These are phyloP conservation scores for Monilinia vaccinii-corymbosi DNA, from an alignment of 2,329 filamentous ascomycete species.

Conservation along the genomic window DNA sequence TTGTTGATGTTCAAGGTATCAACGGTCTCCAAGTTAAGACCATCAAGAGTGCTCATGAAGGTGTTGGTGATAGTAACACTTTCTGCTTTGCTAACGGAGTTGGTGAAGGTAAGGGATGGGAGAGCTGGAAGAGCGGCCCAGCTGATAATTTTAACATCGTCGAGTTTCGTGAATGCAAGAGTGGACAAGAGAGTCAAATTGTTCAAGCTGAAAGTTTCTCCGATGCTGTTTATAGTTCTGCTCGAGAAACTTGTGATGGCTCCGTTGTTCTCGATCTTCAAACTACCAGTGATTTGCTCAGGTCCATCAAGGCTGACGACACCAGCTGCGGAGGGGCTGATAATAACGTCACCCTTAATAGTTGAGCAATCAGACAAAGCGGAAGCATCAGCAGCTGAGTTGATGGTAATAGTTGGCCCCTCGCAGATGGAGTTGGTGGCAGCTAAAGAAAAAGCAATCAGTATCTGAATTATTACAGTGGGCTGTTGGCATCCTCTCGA, in stretches of 20 bases:
- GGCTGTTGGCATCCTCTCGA: not conserved
- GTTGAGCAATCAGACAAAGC: constrained; percentile 24
- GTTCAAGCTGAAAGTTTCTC: constrained; percentile 59
- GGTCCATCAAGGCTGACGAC: constrained; percentile 51
- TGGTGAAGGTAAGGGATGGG: constrained; percentile 47
- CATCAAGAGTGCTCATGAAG: constrained; percentile 65
- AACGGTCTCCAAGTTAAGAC: constrained; percentile 70
- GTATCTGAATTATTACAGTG: not conserved
- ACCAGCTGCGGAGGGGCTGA: constrained; percentile 26
- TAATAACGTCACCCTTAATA: constrained; percentile 28
- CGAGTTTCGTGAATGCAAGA: constrained; percentile 58
- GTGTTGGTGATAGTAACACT: constrained; percentile 78
- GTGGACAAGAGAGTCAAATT: constrained; percentile 59
- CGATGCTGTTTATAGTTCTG: no score
- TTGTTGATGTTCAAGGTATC: constrained; percentile 76
- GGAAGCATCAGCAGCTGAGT: constrained; percentile 26
- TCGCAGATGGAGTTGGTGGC: constrained; percentile 19
- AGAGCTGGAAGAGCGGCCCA: constrained; percentile 64
- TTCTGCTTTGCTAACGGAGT: constrained; percentile 55
- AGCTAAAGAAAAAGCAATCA: not conserved
- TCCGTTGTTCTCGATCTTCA: constrained; percentile 51
- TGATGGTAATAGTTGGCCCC: constrained; percentile 27
- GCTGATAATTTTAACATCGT: constrained; percentile 54
- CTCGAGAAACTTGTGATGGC: constrained; percentile 56
- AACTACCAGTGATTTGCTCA: constrained; percentile 45